Conservation (phyloP, 169 alveolate genomes). For the Cryptosporidium parvum region DNA sequence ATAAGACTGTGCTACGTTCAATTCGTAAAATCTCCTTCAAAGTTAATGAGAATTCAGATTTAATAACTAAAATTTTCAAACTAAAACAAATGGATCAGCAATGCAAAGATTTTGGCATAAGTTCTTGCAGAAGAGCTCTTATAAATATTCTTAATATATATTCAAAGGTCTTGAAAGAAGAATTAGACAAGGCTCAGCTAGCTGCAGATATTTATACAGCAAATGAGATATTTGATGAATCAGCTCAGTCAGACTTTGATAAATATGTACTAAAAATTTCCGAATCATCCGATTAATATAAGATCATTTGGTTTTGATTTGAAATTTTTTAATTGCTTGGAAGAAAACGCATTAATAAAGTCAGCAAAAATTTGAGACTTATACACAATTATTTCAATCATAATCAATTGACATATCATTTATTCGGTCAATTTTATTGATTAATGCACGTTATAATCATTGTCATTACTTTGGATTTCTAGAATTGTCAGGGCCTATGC, state of each 20-base stretch:
- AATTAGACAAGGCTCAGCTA: slow-evolving; percentile 15
- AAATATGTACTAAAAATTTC: background rate
- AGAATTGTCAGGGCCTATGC: too few species aligned
- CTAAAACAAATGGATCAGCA: background rate
- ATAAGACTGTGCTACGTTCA: background rate
- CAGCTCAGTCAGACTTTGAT: background rate
- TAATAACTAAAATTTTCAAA: background rate
- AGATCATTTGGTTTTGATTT: too few species aligned
- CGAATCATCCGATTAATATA: too few species aligned
- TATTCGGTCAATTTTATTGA: too few species aligned
- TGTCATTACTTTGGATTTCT: too few species aligned
- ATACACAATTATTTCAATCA: too few species aligned
- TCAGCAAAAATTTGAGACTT: too few species aligned
- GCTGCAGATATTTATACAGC: slow-evolving; percentile 10
- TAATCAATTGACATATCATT: too few species aligned
- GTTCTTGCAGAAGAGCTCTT: background rate
- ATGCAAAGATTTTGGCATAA: background rate
- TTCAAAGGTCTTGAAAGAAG: background rate
- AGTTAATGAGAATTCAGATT: background rate
- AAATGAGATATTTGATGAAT: background rate
- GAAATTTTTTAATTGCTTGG: too few species aligned
- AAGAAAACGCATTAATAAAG: too few species aligned
- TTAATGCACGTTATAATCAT: too few species aligned
- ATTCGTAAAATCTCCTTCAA: background rate
- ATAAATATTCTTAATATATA: background rate